Percentiles rank a stretch among this genome's conserved stretches.
These are phyloP conservation scores for Penstemon davidsonii DNA, from an alignment of 257 asterid genomes.

Conservation along the genomic window DNA sequence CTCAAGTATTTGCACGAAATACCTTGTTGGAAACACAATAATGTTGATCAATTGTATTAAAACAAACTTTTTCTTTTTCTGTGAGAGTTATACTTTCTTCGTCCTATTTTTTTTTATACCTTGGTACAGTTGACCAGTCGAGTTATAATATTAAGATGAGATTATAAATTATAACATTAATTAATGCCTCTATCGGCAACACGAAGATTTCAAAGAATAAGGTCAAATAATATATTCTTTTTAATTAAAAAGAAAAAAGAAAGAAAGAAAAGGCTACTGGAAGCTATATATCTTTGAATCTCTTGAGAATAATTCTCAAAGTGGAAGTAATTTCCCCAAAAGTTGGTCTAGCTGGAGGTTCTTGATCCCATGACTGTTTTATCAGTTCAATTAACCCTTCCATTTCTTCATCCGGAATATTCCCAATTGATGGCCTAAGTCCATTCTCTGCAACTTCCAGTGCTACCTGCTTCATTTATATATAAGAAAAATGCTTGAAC, in stretches of 20 bases:
- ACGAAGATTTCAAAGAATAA: too few species aligned
- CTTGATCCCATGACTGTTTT: constrained; percentile 58
- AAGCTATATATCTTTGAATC: constrained; percentile 20
- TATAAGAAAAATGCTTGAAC: not conserved
- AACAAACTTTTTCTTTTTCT: too few species aligned
- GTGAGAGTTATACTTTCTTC: too few species aligned
- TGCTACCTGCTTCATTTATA: constrained; percentile 52
- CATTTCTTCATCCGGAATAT: constrained; percentile 27
- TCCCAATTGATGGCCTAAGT: constrained; percentile 56
- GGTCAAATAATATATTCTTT: not conserved
- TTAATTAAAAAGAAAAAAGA: not conserved
- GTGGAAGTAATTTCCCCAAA: constrained; percentile 47
- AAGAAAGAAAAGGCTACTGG: not conserved
- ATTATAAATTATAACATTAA: too few species aligned
- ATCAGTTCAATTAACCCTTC: constrained; percentile 47
- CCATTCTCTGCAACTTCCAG: constrained; percentile 69
- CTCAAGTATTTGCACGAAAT: too few species aligned
- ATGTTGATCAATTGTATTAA: too few species aligned
- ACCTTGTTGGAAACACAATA: too few species aligned
- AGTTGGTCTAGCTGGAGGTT: constrained; percentile 52
- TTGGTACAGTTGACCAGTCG: too few species aligned
- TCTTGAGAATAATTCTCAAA: constrained; percentile 42
- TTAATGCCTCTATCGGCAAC: too few species aligned
- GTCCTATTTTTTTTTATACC: too few species aligned
- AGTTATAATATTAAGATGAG: too few species aligned